Percentiles rank a stretch among this genome's conserved stretches.
Evolutionary conservation across 371 early-diverging fungal genomes (phyloP).

Genomic region (Parasitella parasitica): DNA sequence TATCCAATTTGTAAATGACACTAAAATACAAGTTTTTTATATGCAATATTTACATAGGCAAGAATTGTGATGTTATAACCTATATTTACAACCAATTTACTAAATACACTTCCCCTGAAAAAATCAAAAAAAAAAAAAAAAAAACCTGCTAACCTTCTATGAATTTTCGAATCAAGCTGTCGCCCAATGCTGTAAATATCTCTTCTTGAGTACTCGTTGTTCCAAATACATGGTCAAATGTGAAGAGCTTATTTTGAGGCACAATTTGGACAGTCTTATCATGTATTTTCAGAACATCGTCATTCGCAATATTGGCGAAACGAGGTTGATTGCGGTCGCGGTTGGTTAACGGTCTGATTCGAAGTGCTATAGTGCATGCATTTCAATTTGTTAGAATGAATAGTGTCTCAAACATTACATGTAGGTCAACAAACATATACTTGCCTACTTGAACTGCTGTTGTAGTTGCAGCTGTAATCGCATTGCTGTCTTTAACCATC

Average conservation of each 20-base stretch:
- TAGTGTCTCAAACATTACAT: neutral
- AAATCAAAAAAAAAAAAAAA: neutral
- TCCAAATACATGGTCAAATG: conserved; percentile 40
- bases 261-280: conserved; percentile 32
- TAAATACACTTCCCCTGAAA: neutral
- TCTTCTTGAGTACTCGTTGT: conserved; percentile 27
- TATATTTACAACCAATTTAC: conserved; percentile 9
- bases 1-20: neutral
- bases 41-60: conserved; percentile 77
- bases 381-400: neutral
- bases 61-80: conserved; percentile 91
- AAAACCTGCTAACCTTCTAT: conserved; percentile 6
- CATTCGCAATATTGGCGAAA: conserved; percentile 33
- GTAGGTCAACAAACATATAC: neutral
- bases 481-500: neutral
- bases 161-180: conserved; percentile 30
- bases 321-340: conserved; percentile 34
- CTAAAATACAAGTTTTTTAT: neutral
- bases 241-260: conserved; percentile 31
- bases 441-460: conserved; percentile 29
- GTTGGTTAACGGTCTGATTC: conserved; percentile 33
- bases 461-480: neutral
- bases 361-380: conserved; percentile 25
- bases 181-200: conserved; percentile 26
- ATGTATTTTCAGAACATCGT: conserved; percentile 27